Conservation (phyloP, 306 rosid species). For the Crotalaria pallida region DNA sequence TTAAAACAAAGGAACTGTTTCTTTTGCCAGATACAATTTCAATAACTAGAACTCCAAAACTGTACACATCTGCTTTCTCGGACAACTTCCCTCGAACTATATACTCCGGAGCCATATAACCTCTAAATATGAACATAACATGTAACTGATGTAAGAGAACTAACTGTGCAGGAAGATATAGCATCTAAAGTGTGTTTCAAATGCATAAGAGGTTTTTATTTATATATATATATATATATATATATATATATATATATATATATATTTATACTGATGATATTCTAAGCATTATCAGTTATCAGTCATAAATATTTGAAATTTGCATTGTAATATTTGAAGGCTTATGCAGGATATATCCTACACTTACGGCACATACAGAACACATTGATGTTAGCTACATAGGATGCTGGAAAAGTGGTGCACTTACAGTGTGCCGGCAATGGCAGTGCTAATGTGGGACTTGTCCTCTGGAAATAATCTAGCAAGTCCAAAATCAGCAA, state of each 20-base stretch:
- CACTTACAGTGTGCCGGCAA: conserved; percentile 39
- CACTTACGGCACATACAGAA: neutral
- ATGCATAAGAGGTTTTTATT: too few species aligned
- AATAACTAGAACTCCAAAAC: conserved; percentile 59
- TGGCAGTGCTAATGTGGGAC: conserved; percentile 34
- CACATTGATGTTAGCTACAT: neutral
- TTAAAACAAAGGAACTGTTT: conserved; percentile 26
- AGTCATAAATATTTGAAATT: neutral
- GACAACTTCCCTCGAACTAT: conserved; percentile 52
- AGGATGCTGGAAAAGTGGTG: neutral
- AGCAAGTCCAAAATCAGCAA: conserved; percentile 80
- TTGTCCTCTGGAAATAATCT: conserved; percentile 45
- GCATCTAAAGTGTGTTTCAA: neutral
- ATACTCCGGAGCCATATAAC: conserved; percentile 86
- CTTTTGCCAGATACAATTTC: conserved; percentile 60
- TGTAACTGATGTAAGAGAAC: neutral
- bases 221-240: too few species aligned
- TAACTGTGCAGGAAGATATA: neutral
- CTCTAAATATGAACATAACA: conserved; percentile 30
- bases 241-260: too few species aligned
- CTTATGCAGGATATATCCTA: neutral
- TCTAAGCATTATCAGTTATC: neutral
- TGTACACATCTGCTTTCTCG: conserved; percentile 72
- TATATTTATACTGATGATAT: too few species aligned
- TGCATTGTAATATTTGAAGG: neutral